Evolutionary conservation across 306 rosid genomes (phyloP).

Genomic region (Trichosanthes cucumerina): DNA sequence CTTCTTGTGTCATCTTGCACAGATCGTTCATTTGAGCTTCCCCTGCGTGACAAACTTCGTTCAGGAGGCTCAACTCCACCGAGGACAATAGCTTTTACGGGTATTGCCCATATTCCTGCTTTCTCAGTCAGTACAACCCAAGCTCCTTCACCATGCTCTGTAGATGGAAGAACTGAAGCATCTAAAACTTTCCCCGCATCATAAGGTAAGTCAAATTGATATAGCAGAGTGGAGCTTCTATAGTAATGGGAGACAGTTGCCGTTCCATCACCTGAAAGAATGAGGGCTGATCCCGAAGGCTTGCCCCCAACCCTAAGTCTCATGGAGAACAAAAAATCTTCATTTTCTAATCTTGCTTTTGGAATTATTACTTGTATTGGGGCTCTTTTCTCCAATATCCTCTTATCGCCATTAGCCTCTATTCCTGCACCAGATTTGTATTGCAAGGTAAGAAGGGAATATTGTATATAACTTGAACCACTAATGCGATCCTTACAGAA

Average conservation of each 20-base stretch:
- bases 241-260: slow-evolving; percentile 83
- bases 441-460: slow-evolving; percentile 87
- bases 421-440: slow-evolving; percentile 47
- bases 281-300: slow-evolving; percentile 78
- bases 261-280: slow-evolving; percentile 89
- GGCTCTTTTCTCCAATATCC: slow-evolving; percentile 69
- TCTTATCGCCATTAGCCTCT: slow-evolving; percentile 31
- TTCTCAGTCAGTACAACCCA: slow-evolving; percentile 94
- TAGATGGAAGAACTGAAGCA: slow-evolving; percentile 82
- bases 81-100: slow-evolving; percentile 84
- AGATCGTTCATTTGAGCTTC: slow-evolving; percentile 89
- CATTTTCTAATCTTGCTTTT: slow-evolving; percentile 84
- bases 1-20: slow-evolving; percentile 69
- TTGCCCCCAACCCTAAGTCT: slow-evolving; percentile 81
- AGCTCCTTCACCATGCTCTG: slow-evolving; percentile 77
- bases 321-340: slow-evolving; percentile 82
- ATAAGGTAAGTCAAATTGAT: slow-evolving; percentile 90
- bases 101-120: slow-evolving; percentile 99
- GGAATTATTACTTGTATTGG: slow-evolving; percentile 93
- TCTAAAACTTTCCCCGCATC: slow-evolving; percentile 97
- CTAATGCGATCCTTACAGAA: slow-evolving; percentile 78
- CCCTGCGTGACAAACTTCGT: slow-evolving; percentile 90
- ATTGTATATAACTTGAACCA: slow-evolving; percentile 88
- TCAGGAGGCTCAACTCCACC: slow-evolving; percentile 99
- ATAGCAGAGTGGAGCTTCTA: slow-evolving; percentile 56